Evolutionary conservation across 1,139 yeast species (phyloP).

Genomic region (Lipomyces yarrowii): DNA sequence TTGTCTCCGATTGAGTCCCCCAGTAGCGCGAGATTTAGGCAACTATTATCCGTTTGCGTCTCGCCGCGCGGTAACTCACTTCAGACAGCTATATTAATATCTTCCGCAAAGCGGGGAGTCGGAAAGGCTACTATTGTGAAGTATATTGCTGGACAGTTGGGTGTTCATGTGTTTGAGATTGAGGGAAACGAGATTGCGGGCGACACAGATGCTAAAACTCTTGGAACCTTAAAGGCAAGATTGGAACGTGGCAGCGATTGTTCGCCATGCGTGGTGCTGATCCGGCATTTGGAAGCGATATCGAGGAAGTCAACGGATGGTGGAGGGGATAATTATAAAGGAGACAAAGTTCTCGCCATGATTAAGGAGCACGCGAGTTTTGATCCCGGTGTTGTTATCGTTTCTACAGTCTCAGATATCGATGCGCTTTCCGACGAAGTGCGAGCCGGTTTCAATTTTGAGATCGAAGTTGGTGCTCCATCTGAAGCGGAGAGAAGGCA

Average conservation of each 20-base stretch:
- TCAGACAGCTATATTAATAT: conserved; percentile 65
- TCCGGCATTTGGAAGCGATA: conserved; percentile 75
- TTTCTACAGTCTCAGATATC: conserved; percentile 71
- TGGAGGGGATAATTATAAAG: conserved; percentile 38
- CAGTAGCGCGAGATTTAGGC: conserved; percentile 8
- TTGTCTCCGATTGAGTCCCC: conserved; percentile 39
- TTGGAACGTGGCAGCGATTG: conserved; percentile 61
- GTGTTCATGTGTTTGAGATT: conserved; percentile 68
- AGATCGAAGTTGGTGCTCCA: conserved; percentile 76
- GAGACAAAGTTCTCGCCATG: conserved; percentile 61
- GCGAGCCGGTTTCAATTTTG: conserved; percentile 74
- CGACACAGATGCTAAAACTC: conserved; percentile 76
- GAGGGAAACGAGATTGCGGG: conserved; percentile 59
- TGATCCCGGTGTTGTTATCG: conserved; percentile 50
- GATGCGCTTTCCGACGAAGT: conserved; percentile 70
- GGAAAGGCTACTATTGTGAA: conserved; percentile 74
- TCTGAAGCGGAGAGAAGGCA: conserved; percentile 68
- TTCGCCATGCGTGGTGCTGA: conserved; percentile 53
- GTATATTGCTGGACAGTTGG: conserved; percentile 59
- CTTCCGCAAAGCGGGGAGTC: conserved; percentile 71
- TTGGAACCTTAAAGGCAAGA: conserved; percentile 76
- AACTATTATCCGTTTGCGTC: conserved; percentile 38
- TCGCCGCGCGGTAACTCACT: conserved; percentile 45
- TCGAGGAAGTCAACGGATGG: conserved; percentile 67
- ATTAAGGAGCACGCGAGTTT: conserved; percentile 56